Evolutionary conservation across 805 yeast genomes (phyloP).

Genomic region (Pichia rugopelliculosa): DNA sequence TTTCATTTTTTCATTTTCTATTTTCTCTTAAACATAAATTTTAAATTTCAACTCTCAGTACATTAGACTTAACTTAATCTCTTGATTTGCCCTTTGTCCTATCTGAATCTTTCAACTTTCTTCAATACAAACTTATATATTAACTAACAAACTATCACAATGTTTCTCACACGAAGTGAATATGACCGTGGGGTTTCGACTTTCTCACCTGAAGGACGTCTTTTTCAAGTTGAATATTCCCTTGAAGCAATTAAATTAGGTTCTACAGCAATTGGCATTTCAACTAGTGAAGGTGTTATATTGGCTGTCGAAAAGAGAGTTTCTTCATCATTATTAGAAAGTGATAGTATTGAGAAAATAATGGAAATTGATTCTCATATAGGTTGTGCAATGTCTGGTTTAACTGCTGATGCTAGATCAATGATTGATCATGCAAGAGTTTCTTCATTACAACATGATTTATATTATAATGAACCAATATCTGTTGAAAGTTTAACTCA

Average conservation of each 20-base stretch:
- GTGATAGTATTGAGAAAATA: constrained; percentile 90
- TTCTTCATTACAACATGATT: constrained; percentile 74
- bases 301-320: constrained; percentile 97
- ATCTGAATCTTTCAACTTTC: background rate
- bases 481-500: constrained; percentile 92
- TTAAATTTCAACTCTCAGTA: too few species aligned
- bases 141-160: constrained; percentile 21
- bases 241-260: constrained; percentile 94
- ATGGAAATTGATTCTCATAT: constrained; percentile 90
- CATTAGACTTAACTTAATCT: background rate
- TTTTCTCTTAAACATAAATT: background rate
- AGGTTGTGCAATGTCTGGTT: constrained; percentile 98
- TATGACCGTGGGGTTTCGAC: constrained; percentile 98
- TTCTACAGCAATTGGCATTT: constrained; percentile 96
- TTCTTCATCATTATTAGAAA: constrained; percentile 83
- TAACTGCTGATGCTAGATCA: constrained; percentile 97
- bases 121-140: too few species aligned
- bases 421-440: constrained; percentile 99
- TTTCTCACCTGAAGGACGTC: constrained; percentile 96
- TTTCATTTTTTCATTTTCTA: too few species aligned
- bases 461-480: constrained; percentile 88
- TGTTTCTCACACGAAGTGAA: constrained; percentile 99
- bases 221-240: constrained; percentile 97
- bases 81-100: background rate
- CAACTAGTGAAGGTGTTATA: constrained; percentile 92